Evolutionary conservation across 805 yeast genomes (phyloP).

Genomic region (Kregervanrija pseudodelftensis): DNA sequence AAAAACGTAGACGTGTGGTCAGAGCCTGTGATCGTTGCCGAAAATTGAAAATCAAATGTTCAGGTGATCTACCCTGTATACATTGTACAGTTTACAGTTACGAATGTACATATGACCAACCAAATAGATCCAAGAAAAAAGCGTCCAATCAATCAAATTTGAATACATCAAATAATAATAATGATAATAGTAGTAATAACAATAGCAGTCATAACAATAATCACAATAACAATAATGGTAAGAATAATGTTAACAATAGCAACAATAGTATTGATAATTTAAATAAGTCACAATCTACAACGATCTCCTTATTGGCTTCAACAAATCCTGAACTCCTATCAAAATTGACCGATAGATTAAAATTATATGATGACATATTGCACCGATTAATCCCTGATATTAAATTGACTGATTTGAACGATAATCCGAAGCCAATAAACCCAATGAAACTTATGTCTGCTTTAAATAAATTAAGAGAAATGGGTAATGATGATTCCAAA

Average conservation of each 20-base stretch:
- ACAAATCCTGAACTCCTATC: conserved; percentile 23
- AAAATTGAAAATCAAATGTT: conserved; percentile 44
- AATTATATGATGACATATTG: conserved; percentile 27
- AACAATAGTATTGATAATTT: neutral
- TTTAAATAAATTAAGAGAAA: conserved; percentile 21
- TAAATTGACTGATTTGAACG: conserved; percentile 25
- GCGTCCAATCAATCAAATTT: neutral
- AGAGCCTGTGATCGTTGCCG: conserved; percentile 48
- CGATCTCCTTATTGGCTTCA: conserved; percentile 4
- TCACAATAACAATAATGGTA: neutral
- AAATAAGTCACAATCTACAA: conserved; percentile 15
- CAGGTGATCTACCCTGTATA: conserved; percentile 43
- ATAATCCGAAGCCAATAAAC: conserved; percentile 26
- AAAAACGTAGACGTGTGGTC: conserved; percentile 33
- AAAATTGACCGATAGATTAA: conserved; percentile 24
- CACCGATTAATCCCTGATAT: conserved; percentile 26
- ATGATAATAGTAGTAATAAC: neutral
- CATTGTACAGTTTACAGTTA: conserved; percentile 79
- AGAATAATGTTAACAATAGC: neutral
- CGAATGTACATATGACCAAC: conserved; percentile 80
- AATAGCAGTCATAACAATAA: neutral
- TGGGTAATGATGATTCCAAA: conserved; percentile 13
- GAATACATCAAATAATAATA: neutral
- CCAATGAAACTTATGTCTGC: conserved; percentile 27
- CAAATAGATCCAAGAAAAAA: conserved; percentile 36